phyloP scores from a whole-genome alignment of 805 yeast species.

The Metschnikowia picachoensis region DNA sequence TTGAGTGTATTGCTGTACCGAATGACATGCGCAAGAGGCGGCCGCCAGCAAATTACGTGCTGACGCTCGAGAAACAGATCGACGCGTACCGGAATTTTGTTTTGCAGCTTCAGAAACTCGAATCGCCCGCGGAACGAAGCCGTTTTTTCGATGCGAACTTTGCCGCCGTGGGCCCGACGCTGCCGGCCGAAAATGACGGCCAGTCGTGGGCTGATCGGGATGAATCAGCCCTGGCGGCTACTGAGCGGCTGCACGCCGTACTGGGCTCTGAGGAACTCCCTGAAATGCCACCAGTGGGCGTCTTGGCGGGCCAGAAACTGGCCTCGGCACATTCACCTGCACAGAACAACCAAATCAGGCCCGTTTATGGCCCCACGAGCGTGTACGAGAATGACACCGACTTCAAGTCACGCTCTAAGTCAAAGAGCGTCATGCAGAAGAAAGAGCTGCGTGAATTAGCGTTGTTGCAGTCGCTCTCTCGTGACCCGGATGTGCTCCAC shows the following conservation, averaged over 20 bases:
- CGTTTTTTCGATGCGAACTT: slow-evolving; percentile 19
- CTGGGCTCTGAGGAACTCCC: not conserved
- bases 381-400: slow-evolving; percentile 36
- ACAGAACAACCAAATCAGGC: slow-evolving; percentile 22
- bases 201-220: not conserved
- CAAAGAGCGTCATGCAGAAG: slow-evolving; percentile 14
- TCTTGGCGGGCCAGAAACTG: not conserved
- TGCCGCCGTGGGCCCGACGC: slow-evolving; percentile 23
- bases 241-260: not conserved
- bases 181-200: not conserved
- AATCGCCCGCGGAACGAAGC: slow-evolving; percentile 19
- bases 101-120: slow-evolving; percentile 21
- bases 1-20: slow-evolving; percentile 44
- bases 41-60: slow-evolving; percentile 49
- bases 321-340: slow-evolving; percentile 1
- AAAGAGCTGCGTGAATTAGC: slow-evolving; percentile 13
- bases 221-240: not conserved
- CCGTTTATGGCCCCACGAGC: slow-evolving; percentile 45
- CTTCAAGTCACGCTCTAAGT: slow-evolving; percentile 33
- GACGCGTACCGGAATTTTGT: slow-evolving; percentile 24
- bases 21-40: slow-evolving; percentile 50
- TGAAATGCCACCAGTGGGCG: not conserved
- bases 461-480: slow-evolving; percentile 8
- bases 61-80: slow-evolving; percentile 35
- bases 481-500: slow-evolving; percentile 24